Percentiles rank a stretch among this genome's conserved stretches.
phyloP scores from a whole-genome alignment of 805 yeast species.

The Cyberlindnera suaveolens region DNA sequence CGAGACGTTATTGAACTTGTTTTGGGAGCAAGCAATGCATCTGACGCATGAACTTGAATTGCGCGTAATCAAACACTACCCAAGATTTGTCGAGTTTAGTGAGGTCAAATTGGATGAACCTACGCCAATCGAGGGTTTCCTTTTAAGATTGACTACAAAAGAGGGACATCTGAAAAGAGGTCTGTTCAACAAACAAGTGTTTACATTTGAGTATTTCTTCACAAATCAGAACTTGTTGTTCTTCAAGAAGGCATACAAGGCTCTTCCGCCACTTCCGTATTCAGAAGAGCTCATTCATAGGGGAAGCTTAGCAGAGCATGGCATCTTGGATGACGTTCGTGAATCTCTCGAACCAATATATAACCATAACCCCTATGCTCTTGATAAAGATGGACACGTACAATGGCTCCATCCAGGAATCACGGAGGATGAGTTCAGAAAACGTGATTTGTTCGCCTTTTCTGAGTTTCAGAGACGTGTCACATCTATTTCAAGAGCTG shows the following conservation, averaged over 20 bases:
- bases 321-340: neutral
- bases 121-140: constrained; percentile 73
- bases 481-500: constrained; percentile 48
- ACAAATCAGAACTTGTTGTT: constrained; percentile 58
- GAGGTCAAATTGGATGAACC: constrained; percentile 46
- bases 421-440: constrained; percentile 34
- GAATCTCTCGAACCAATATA: constrained; percentile 22
- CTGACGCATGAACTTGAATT: constrained; percentile 54
- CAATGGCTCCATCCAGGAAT: constrained; percentile 49
- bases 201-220: constrained; percentile 55
- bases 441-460: constrained; percentile 52
- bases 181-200: constrained; percentile 34
- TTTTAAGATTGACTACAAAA: constrained; percentile 49
- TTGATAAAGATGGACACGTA: constrained; percentile 46
- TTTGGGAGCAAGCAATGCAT: constrained; percentile 37
- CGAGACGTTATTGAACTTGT: constrained; percentile 34
- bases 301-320: constrained; percentile 3
- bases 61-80: constrained; percentile 39
- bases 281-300: constrained; percentile 12
- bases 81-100: constrained; percentile 24
- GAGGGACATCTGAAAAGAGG: constrained; percentile 34
- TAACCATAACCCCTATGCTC: constrained; percentile 47
- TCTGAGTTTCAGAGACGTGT: constrained; percentile 60
- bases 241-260: constrained; percentile 46
- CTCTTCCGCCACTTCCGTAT: constrained; percentile 55